phyloP scores from a whole-genome alignment of 163 green algal genomes.

The Smithsoniella earleae region DNA sequence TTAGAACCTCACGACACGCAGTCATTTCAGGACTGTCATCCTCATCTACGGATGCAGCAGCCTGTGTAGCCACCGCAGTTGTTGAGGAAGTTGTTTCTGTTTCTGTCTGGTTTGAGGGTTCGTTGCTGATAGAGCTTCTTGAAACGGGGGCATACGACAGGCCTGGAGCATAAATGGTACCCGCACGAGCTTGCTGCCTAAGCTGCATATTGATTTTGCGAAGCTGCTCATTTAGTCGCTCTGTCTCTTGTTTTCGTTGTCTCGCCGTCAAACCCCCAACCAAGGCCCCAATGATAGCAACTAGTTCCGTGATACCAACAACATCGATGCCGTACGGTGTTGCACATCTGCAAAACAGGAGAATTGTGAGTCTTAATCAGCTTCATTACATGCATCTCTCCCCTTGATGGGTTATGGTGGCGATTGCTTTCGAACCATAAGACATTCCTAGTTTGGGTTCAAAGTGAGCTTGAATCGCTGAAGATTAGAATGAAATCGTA shows the following conservation, averaged over 20 bases:
- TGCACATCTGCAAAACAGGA: constrained; percentile 62
- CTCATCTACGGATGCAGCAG: not conserved
- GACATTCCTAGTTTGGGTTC: not conserved
- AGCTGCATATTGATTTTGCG: constrained; percentile 88
- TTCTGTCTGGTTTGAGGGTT: not conserved
- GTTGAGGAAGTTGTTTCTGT: not conserved
- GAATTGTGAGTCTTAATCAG: no score
- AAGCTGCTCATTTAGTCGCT: constrained; percentile 90
- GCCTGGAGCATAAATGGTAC: constrained; percentile 77
- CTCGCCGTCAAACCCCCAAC: constrained; percentile 66
- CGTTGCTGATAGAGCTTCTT: constrained; percentile 3
- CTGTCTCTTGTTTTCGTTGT: constrained; percentile 80
- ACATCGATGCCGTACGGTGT: constrained; percentile 92
- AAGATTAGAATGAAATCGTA: no score
- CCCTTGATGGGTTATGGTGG: constrained; percentile 57
- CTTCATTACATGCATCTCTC: no score
- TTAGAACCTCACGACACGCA: constrained; percentile 49
- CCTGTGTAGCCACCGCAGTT: not conserved
- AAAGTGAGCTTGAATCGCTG: no score
- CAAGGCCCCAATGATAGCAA: constrained; percentile 76
- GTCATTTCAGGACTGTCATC: not conserved
- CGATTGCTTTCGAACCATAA: not conserved
- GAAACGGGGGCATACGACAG: constrained; percentile 63
- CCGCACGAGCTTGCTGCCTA: constrained; percentile 71
- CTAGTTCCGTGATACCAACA: constrained; percentile 84